A percentile compares a stretch with the other conserved stretches of the same genome.
Evolutionary conservation across 768 basidiomycete genomes (phyloP).

Genomic region (Hortiboletus campestris): DNA sequence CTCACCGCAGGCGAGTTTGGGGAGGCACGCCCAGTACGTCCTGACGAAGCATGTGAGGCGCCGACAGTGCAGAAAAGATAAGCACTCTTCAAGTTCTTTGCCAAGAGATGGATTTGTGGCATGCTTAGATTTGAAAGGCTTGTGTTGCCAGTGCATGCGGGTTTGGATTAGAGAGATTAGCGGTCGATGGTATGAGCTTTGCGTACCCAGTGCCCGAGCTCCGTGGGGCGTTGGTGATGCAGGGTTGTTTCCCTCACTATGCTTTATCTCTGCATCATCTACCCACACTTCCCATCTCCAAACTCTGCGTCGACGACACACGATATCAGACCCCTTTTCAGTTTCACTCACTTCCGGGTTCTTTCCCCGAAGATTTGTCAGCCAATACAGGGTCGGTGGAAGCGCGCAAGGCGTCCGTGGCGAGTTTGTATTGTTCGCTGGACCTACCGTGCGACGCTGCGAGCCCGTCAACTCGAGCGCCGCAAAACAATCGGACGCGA

Average conservation of each 20-base stretch:
- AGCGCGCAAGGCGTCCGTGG: constrained; percentile 44
- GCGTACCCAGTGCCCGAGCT: constrained; percentile 76
- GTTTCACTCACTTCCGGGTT: constrained; percentile 35
- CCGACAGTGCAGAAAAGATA: background rate
- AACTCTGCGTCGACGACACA: constrained; percentile 11
- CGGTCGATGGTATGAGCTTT: constrained; percentile 1
- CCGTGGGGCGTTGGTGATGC: constrained; percentile 70
- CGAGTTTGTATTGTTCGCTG: constrained; percentile 55
- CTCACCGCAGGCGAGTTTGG: constrained; percentile 50
- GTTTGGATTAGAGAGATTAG: background rate
- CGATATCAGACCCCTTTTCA: constrained; percentile 14
- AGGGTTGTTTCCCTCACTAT: constrained; percentile 17
- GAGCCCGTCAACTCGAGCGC: constrained; percentile 57
- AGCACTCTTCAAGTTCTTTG: constrained; percentile 78
- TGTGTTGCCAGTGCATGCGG: constrained; percentile 79
- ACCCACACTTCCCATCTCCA: constrained; percentile 8
- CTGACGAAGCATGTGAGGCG: constrained; percentile 34
- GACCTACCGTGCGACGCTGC: constrained; percentile 44
- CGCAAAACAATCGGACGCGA: constrained; percentile 50
- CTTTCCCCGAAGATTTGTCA: constrained; percentile 38
- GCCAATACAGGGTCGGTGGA: constrained; percentile 45
- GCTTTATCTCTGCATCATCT: constrained; percentile 15
- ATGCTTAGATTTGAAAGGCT: constrained; percentile 89
- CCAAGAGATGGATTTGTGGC: constrained; percentile 81
- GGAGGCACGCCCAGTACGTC: constrained; percentile 54